Conservation (phyloP, 73 alveolate genomes). For the Paramecium caudatum region DNA sequence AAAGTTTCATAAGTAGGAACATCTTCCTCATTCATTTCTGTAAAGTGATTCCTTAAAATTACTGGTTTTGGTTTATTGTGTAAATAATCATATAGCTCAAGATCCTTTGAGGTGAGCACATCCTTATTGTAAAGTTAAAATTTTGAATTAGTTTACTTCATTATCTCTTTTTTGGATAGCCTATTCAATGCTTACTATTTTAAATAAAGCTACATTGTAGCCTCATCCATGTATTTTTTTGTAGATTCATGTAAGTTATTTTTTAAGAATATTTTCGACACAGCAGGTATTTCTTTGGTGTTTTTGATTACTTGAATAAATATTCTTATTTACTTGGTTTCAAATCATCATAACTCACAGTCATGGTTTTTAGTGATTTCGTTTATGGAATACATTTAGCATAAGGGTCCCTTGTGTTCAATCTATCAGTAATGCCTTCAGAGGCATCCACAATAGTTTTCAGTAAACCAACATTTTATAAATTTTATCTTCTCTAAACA, state of each 20-base stretch:
- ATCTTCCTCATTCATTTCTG: constrained; percentile 21
- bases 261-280: constrained; percentile 8
- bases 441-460: constrained; percentile 64
- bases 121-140: constrained; percentile 34
- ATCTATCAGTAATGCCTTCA: constrained; percentile 20
- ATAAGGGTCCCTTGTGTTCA: neutral
- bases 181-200: neutral
- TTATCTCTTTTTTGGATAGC: neutral
- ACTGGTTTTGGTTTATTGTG: constrained; percentile 43
- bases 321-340: neutral
- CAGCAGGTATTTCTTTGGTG: constrained; percentile 6
- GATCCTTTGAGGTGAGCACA: constrained; percentile 36
- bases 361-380: constrained; percentile 41
- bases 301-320: constrained; percentile 31
- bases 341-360: constrained; percentile 43
- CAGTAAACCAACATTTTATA: constrained; percentile 36
- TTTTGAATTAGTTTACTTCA: neutral
- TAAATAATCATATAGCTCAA: constrained; percentile 16
- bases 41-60: constrained; percentile 6
- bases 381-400: constrained; percentile 1
- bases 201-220: neutral
- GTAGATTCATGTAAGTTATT: constrained; percentile 26
- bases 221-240: neutral
- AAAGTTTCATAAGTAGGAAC: constrained; percentile 1
- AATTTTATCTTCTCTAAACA: neutral